Evolutionary conservation across 495 filamentous ascomycete genomes (phyloP).

Genomic region (Aspergillus leporis): DNA sequence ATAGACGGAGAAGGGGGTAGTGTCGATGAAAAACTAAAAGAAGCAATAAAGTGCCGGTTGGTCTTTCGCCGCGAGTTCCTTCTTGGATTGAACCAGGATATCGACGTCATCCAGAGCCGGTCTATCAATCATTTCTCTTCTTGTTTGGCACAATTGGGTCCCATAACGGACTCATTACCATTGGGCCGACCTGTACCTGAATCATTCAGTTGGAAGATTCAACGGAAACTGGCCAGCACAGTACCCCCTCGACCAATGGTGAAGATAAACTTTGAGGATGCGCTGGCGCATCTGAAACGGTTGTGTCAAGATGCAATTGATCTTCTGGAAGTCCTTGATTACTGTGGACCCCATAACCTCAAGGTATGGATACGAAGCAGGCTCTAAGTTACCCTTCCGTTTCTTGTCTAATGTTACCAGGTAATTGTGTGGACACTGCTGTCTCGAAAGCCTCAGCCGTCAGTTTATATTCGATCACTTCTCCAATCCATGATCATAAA

Average conservation of each 20-base stretch:
- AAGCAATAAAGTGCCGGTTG: conserved; percentile 64
- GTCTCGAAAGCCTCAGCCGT: conserved; percentile 76
- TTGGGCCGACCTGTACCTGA: conserved; percentile 69
- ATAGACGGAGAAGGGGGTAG: conserved; percentile 47
- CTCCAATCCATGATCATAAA: conserved; percentile 76
- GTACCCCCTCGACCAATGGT: conserved; percentile 92
- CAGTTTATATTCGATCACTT: conserved; percentile 79
- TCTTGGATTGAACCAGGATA: conserved; percentile 47
- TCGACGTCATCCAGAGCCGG: conserved; percentile 40
- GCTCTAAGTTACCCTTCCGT: too few relatives aligned
- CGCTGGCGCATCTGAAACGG: conserved; percentile 65
- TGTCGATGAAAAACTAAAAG: conserved; percentile 51
- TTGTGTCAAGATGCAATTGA: conserved; percentile 74
- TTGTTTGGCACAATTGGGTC: conserved; percentile 47
- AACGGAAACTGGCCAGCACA: conserved; percentile 85
- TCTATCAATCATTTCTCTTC: conserved; percentile 39
- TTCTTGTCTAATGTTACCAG: conserved; percentile 49
- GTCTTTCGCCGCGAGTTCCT: conserved; percentile 66
- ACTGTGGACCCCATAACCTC: conserved; percentile 65
- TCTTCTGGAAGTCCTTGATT: conserved; percentile 66
- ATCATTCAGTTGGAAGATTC: conserved; percentile 87
- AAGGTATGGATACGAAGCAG: conserved; percentile 27
- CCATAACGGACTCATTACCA: conserved; percentile 54
- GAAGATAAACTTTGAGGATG: conserved; percentile 68
- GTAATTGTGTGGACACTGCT: conserved; percentile 65